A percentile compares a stretch with the other conserved stretches of the same genome.
These are phyloP conservation scores for Acer yangbiense DNA, from an alignment of 345 rosid species.

Conservation along the genomic window DNA sequence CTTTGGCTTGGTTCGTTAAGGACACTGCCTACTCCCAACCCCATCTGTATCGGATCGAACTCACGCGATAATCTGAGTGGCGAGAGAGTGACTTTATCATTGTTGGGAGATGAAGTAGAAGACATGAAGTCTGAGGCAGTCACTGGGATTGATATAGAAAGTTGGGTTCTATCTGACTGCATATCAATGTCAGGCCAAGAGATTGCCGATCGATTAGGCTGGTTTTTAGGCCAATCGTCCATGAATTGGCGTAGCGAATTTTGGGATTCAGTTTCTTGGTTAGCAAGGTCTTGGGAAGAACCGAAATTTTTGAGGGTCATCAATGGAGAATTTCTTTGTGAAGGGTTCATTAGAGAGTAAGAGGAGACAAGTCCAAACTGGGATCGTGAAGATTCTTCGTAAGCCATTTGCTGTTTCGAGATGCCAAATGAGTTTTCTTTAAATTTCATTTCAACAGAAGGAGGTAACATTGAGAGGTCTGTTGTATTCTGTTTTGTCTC, in stretches of 20 bases:
- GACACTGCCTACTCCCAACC: conserved; percentile 46
- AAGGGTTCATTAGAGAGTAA: conserved; percentile 49
- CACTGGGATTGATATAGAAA: conserved; percentile 60
- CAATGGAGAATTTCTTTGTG: conserved; percentile 37
- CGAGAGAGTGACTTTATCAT: conserved; percentile 41
- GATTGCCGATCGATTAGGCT: conserved; percentile 37
- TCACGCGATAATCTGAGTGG: conserved; percentile 51
- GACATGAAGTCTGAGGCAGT: conserved; percentile 51
- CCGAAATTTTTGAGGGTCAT: conserved; percentile 38
- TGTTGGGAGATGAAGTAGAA: conserved; percentile 52
- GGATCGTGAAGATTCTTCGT: conserved; percentile 26
- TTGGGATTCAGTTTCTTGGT: conserved; percentile 42
- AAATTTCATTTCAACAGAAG: conserved; percentile 32
- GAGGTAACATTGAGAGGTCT: conserved; percentile 30
- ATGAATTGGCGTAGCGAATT: conserved; percentile 59
- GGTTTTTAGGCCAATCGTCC: conserved; percentile 57
- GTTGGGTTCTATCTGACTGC: conserved; percentile 59
- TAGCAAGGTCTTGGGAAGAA: conserved; percentile 38
- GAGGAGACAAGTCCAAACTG: conserved; percentile 50
- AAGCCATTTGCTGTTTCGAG: conserved; percentile 36
- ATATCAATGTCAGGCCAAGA: conserved; percentile 51
- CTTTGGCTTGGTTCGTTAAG: conserved; percentile 39
- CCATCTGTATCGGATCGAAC: conserved; percentile 54
- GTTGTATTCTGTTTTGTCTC: conserved; percentile 37
- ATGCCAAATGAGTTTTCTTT: conserved; percentile 41